Conservation (phyloP, 2,329 filamentous ascomycete genomes). For the Zymoseptoria ardabiliae region DNA sequence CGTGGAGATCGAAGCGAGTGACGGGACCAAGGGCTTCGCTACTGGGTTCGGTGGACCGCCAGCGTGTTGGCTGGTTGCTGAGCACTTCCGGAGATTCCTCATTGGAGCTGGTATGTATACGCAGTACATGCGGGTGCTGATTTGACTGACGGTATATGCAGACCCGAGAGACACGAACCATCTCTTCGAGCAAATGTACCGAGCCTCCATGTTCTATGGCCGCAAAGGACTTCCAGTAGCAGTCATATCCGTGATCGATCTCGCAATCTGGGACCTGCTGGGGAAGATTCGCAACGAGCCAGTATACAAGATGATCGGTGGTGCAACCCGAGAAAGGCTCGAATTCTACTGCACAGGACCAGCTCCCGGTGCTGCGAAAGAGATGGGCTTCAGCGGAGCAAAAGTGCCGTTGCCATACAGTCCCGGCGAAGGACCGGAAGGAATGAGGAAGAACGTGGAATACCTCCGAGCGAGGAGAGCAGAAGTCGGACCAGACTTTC, state of each 20-base stretch:
- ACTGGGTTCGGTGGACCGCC: constrained; percentile 91
- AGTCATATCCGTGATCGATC: constrained; percentile 88
- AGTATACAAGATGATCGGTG: constrained; percentile 89
- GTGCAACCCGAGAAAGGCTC: constrained; percentile 73
- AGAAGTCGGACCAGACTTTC: constrained; percentile 80
- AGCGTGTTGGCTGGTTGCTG: constrained; percentile 86
- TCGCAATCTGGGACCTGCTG: constrained; percentile 85
- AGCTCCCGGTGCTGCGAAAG: constrained; percentile 69
- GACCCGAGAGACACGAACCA: constrained; percentile 88
- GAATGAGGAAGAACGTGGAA: constrained; percentile 81
- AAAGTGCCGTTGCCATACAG: constrained; percentile 89
- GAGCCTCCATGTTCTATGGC: constrained; percentile 91
- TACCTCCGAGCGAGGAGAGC: constrained; percentile 80
- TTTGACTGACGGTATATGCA: constrained; percentile 25
- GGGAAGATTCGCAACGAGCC: constrained; percentile 89
- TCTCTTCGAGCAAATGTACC: constrained; percentile 94
- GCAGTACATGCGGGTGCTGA: neutral
- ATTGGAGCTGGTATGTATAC: constrained; percentile 57
- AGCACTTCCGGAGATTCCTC: constrained; percentile 89
- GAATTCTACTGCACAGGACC: constrained; percentile 95
- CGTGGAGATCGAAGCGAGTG: constrained; percentile 77
- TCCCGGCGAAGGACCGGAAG: constrained; percentile 75
- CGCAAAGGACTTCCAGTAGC: constrained; percentile 85
- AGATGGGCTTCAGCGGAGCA: constrained; percentile 82
- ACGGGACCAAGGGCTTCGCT: constrained; percentile 89